Conservation (phyloP, 768 basidiomycete species). For the Podaxis sp. region DNA sequence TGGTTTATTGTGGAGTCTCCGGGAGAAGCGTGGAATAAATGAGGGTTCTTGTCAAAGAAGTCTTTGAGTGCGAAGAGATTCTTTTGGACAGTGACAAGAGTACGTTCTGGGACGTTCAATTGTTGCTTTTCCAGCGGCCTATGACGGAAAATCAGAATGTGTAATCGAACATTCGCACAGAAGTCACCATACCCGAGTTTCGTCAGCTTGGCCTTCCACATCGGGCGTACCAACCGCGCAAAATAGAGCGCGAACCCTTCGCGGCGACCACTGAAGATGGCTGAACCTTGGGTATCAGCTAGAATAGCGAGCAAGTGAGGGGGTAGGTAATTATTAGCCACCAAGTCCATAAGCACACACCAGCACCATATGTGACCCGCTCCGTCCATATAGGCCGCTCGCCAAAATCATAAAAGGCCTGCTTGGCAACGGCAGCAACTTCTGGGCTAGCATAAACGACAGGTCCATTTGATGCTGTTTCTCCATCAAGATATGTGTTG, state of each 20-base stretch:
- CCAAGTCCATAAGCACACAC: slow-evolving; percentile 31
- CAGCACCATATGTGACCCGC: slow-evolving; percentile 69
- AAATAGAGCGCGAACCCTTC: slow-evolving; percentile 89
- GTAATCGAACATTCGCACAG: neutral
- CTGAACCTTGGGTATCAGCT: slow-evolving; percentile 69
- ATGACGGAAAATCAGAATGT: neutral
- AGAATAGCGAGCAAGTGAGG: neutral
- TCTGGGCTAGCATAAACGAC: slow-evolving; percentile 56
- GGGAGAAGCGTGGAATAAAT: slow-evolving; percentile 80
- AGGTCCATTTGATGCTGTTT: slow-evolving; percentile 40
- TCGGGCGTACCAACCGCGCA: slow-evolving; percentile 75
- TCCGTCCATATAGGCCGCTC: slow-evolving; percentile 83
- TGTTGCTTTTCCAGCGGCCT: slow-evolving; percentile 38
- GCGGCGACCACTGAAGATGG: slow-evolving; percentile 81
- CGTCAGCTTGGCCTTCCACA: slow-evolving; percentile 85
- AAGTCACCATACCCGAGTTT: slow-evolving; percentile 40
- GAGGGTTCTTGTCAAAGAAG: slow-evolving; percentile 76
- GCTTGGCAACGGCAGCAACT: slow-evolving; percentile 68
- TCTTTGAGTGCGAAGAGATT: slow-evolving; percentile 75
- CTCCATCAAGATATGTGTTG: slow-evolving; percentile 70
- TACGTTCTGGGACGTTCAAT: slow-evolving; percentile 58
- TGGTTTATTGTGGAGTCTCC: slow-evolving; percentile 64
- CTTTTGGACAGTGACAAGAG: slow-evolving; percentile 68
- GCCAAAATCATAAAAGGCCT: slow-evolving; percentile 83
- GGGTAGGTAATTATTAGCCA: neutral